These are phyloP conservation scores for Solanum habrochaites DNA, from an alignment of 257 asterid species.

Conservation along the genomic window DNA sequence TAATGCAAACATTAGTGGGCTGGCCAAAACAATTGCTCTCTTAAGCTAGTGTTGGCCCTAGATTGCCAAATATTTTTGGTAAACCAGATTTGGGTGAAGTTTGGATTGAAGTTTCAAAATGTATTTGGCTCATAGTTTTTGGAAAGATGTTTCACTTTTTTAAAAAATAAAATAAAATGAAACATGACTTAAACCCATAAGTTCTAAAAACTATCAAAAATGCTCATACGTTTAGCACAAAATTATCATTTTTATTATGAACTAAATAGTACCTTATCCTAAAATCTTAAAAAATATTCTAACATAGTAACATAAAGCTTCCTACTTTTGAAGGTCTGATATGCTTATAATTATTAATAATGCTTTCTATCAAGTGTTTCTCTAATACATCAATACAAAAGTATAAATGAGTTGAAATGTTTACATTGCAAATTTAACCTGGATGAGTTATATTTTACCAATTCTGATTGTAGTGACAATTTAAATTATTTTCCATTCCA, in stretches of 20 bases:
- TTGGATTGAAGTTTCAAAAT: neutral
- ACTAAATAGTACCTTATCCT: neutral
- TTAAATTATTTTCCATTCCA: neutral
- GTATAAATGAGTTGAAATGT: neutral
- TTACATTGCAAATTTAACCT: neutral
- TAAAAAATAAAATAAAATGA: neutral
- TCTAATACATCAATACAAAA: neutral
- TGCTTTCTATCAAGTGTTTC: neutral
- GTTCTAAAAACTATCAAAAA: neutral
- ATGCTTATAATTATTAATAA: neutral
- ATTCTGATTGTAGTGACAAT: neutral
- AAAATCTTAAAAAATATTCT: neutral
- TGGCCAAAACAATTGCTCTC: neutral
- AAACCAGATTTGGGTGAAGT: neutral
- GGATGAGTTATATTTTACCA: neutral
- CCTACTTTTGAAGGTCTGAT: neutral
- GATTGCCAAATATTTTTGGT: neutral
- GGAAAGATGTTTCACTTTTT: neutral
- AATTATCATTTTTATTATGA: neutral
- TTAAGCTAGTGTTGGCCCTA: neutral
- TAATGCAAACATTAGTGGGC: neutral
- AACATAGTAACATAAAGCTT: neutral
- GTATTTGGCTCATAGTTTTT: neutral
- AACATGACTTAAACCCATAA: neutral
- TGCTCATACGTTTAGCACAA: neutral